Evolutionary conservation across 352 stramenopile genomes (phyloP).

Genomic region (Pythium volutum): DNA sequence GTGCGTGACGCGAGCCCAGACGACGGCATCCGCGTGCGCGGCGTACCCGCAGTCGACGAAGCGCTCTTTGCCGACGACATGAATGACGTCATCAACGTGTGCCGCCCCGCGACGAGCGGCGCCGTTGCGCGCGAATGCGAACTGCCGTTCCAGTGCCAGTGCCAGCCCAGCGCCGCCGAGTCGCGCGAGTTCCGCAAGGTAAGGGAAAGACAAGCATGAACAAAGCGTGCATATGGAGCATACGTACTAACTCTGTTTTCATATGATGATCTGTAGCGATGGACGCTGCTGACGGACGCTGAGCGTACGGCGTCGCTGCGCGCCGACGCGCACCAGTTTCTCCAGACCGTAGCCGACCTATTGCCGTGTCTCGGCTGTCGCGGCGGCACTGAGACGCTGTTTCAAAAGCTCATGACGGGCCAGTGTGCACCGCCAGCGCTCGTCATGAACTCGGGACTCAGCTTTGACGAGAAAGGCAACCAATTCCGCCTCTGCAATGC

Average conservation of each 20-base stretch:
- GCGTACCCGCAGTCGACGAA: conserved; percentile 17
- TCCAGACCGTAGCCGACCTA: conserved; percentile 69
- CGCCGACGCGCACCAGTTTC: conserved; percentile 61
- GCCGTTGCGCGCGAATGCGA: conserved; percentile 22
- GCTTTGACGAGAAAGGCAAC: conserved; percentile 45
- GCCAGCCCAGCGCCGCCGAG: conserved; percentile 64
- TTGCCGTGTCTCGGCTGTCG: conserved; percentile 76
- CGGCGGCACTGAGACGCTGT: conserved; percentile 74
- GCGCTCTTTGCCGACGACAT: conserved; percentile 21
- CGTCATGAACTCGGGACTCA: conserved; percentile 48
- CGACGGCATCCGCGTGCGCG: conserved; percentile 30
- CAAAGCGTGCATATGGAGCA: no score
- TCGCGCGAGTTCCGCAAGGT: conserved; percentile 84
- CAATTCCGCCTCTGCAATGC: conserved; percentile 66
- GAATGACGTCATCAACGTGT: conserved; percentile 14
- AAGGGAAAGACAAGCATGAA: no score
- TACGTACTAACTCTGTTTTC: no score
- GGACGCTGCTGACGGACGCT: conserved; percentile 72
- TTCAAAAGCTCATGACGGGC: conserved; percentile 61
- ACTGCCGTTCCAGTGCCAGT: conserved; percentile 40
- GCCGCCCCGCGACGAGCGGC: conserved; percentile 4
- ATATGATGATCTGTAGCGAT: conserved; percentile 69
- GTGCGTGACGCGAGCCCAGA: conserved; percentile 34
- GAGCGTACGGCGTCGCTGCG: conserved; percentile 68
- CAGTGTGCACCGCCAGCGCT: conserved; percentile 33